phyloP scores from a whole-genome alignment of 2,329 filamentous ascomycete genomes.

The Aaosphaeria pasadenensis region DNA sequence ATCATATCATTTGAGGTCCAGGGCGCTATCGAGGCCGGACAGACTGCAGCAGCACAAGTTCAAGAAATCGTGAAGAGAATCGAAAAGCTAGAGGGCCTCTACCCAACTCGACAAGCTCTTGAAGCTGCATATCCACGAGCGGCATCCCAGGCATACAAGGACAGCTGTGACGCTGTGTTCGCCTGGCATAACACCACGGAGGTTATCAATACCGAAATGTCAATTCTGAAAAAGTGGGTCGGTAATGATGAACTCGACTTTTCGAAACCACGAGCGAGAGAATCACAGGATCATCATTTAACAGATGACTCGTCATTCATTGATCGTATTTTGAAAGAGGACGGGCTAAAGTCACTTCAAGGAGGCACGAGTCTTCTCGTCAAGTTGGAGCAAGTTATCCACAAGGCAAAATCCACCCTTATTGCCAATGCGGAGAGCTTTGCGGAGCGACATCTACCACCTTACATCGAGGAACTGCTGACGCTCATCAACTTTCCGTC shows the following conservation, averaged over 20 bases:
- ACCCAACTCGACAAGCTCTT: conserved; percentile 75
- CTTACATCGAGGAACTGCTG: conserved; percentile 93
- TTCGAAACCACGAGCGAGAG: conserved; percentile 67
- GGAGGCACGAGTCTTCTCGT: conserved; percentile 80
- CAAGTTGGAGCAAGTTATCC: conserved; percentile 80
- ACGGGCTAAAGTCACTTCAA: conserved; percentile 87
- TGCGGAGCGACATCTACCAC: conserved; percentile 83
- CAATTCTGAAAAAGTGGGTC: conserved; percentile 91
- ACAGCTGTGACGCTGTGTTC: conserved; percentile 84
- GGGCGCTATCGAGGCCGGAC: conserved; percentile 86
- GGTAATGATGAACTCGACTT: conserved; percentile 96
- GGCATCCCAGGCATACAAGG: conserved; percentile 71
- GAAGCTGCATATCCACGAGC: conserved; percentile 72
- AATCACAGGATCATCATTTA: conserved; percentile 68
- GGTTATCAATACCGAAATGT: conserved; percentile 91
- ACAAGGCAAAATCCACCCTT: conserved; percentile 88
- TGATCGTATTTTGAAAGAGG: conserved; percentile 91
- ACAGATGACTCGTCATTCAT: conserved; percentile 91
- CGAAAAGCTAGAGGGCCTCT: conserved; percentile 81
- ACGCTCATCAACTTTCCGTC: conserved; percentile 97
- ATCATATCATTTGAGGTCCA: conserved; percentile 94
- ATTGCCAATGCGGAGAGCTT: conserved; percentile 85
- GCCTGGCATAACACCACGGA: conserved; percentile 97
- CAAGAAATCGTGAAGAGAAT: conserved; percentile 87
- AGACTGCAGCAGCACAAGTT: conserved; percentile 83